Evolutionary conservation across 768 basidiomycete species (phyloP).

Genomic region (Collybiopsis luxurians): DNA sequence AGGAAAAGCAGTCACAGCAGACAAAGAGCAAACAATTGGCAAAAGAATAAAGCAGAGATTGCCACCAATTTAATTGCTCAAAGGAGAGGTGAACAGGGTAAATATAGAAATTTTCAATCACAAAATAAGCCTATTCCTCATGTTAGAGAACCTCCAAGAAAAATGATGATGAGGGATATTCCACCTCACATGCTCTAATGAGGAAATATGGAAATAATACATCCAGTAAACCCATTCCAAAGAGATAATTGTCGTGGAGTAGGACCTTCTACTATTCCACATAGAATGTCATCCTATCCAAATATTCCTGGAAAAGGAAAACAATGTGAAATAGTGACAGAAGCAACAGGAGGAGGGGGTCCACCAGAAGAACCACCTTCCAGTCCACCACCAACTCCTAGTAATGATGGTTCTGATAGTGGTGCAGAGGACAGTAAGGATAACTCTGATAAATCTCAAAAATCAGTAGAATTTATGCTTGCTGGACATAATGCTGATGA

Average conservation of each 20-base stretch:
- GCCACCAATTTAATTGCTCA: too few relatives aligned
- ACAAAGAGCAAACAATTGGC: too few relatives aligned
- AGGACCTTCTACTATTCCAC: not conserved
- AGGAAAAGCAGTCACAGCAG: too few relatives aligned
- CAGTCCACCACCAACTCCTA: not conserved
- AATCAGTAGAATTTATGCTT: too few relatives aligned
- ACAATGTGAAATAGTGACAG: not conserved
- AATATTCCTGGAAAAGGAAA: not conserved
- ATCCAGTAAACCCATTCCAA: not conserved
- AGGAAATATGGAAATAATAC: not conserved
- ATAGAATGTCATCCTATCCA: not conserved
- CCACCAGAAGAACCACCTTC: not conserved
- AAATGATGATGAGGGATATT: not conserved
- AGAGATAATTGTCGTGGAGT: not conserved
- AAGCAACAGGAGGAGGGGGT: not conserved
- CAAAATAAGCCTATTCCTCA: too few relatives aligned
- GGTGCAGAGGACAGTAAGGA: not conserved
- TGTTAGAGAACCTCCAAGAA: too few relatives aligned
- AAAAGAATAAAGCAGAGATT: too few relatives aligned
- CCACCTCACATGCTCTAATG: not conserved
- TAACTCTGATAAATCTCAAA: not conserved
- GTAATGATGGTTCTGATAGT: not conserved
- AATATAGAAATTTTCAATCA: too few relatives aligned
- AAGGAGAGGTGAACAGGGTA: too few relatives aligned
- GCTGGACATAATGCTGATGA: too few relatives aligned